Base-by-base conservation (phyloP, 257 asterid species). In the Fraxinus anomala region DNA sequence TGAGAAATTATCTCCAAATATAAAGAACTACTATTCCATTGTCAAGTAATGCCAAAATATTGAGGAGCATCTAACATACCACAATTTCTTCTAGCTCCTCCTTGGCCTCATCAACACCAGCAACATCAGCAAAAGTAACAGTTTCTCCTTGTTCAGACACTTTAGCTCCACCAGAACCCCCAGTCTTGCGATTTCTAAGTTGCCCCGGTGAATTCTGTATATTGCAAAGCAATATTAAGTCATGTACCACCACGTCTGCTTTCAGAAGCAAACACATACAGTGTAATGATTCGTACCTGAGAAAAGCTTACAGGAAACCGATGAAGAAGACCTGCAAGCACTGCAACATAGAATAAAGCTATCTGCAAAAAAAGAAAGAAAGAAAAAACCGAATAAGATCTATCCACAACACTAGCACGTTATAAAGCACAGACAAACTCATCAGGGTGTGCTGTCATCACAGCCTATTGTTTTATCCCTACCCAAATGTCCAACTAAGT, bases 31-130 rank as follows among this genome's bases (percentile, higher is more conserved):
- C 19, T 68, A 30, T 37, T 31, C 40, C 51, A 42, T 31, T 11
- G 74, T 77, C 33, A 77, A 42, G 44, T 36, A 54, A 68, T 47
- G 75, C 24, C 24, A 76, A 72, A 76, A 49, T 76, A 68, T 75
- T 73, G 73, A 69, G 80, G 78, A 68, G 63, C 33, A 42, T 74
- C 65, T 77, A 73, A 80, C 83, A 77, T 89, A 93, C 99, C 96
- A 96, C 98, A 76, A 96, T 96, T 79, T 96, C 99, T 89, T 93
- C 99, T 33, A 96, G 86, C 90, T 96, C 99, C 89, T 96, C 99
- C 89, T 93, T 96, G 72, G 99, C 97, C 94, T 96, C 99, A 54
- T 96, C 99, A 87, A 96, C 97, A 75, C 99, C 99, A 73, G 99
- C 99, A 87, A 96, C 98, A 82, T 96, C 98, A 75, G 97, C 92